Evolutionary conservation across 345 rosid genomes (phyloP), one percentile per base, ranked within the genome.

Genomic region (Linum usitatissimum): DNA sequence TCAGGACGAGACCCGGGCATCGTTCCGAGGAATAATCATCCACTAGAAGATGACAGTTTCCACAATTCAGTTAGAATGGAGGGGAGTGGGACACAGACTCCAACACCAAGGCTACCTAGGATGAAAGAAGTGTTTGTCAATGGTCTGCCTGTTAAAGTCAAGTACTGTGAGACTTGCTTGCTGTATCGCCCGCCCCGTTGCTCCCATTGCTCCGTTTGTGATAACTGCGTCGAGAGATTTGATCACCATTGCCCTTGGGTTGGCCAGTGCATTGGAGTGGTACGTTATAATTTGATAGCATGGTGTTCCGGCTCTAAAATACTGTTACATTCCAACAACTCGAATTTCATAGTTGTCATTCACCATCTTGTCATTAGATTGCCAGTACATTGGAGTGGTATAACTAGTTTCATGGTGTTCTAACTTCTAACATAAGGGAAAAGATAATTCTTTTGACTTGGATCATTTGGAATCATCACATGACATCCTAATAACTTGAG

Each of bases 191-290:
- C 81, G 19, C 84, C 78, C 4, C 87, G 87, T 23, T 82, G 82
- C 66, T 80, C 84, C 30, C 87, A 82, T 60, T 82, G 87, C 71
- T 77, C 84, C 23, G 76, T 76, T 14, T 82, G 87, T n/a, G 73
- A 82, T 63, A 80, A 80, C 20, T 82, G 84, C 18, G 84, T 82
- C 53, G 82, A 79, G 72, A 56, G 79, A 40, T 82, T 82, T 39
- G 87, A 82, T 67, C 87, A 82, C 62, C 87, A 82, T 60, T 80
- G 87, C 61, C 82, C 78, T 28, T 82, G 84, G 87, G 79, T 80
- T 5, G 87, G 87, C 57, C 87, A 82, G 55, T 82, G 87, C 80
- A 78, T 82, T 17, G 87, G 87, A 60, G 21, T 68, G 79, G 87
- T 82, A 79, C 12, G 75, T 70, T 14, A 17, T 74, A 34, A 34